Base-by-base conservation (phyloP, 108 stramenopile species). In the Epithemia pelagica region DNA sequence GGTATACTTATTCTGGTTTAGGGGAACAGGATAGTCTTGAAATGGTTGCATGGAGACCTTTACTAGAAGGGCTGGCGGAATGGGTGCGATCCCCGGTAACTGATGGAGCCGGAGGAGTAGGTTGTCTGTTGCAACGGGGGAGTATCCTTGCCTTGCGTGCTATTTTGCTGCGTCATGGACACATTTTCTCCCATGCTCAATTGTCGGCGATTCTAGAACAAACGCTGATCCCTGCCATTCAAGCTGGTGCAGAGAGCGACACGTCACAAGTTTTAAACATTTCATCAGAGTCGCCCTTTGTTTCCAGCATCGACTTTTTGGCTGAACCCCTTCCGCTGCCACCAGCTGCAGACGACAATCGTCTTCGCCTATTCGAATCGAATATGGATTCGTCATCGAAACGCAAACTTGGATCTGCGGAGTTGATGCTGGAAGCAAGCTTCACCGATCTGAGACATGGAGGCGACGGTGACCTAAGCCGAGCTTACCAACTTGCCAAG, bases 361-460 rank as follows among this genome's bases (percentile, higher is more conserved):
- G 79, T 1, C 78, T 91, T 2, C 59, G 78, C 59, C 78, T 78
- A 54, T 90, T 86, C 64, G 83, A 79, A 58, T 65, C 68, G 30
- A 66, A 77, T 1, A 58, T 60, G 23, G 51, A 20, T n/a, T 31
- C 52, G 37, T 61, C 88, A 30, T 78, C 85, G 0, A 77, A 61
- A 22, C 79, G 94, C 26, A 70, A 68, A 23, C 70, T 91, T 52
- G 94, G 94, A 55, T 67, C 67, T 25, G 87, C 89, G 62, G 94
- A 95, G 77, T 72, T 89, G 0, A 64, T 95, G 0, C 81, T 91
- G 0, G 94, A 91, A 65, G 94, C 94, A 20, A 91, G 88, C 61
- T 91, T 95, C 67, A 81, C 87, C 8, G 94, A 91, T 60, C 67
- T 95, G 72, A 65, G 89, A 31, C 88, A 89, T 62, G 90, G 94